Percentiles rank a stretch among this genome's conserved stretches.
These are phyloP conservation scores for Malania oleifera DNA, from an alignment of 164 flowering plant genomes.

Conservation along the genomic window DNA sequence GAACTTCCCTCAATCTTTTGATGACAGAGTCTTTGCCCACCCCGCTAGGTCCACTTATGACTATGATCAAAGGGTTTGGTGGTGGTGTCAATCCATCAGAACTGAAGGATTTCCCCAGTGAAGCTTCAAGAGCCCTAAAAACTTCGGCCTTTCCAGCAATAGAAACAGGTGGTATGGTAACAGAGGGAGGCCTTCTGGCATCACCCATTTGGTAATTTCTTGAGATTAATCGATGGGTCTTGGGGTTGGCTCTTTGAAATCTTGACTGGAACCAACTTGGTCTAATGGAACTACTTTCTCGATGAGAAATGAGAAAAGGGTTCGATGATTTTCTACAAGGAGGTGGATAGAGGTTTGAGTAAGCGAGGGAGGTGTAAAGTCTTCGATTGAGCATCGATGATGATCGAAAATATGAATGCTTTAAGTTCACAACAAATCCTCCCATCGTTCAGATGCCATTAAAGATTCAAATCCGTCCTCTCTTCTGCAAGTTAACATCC, in stretches of 20 bases:
- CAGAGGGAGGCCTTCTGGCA: constrained; percentile 26
- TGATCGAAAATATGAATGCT: background rate
- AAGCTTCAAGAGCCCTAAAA: constrained; percentile 69
- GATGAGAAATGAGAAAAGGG: constrained; percentile 1
- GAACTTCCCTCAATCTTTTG: constrained; percentile 45
- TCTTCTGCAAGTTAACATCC: no score
- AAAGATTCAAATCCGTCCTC: no score
- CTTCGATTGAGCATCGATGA: constrained; percentile 42
- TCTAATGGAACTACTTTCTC: background rate
- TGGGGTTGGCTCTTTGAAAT: constrained; percentile 8
- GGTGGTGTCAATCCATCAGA: constrained; percentile 46
- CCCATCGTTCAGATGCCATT: no score
- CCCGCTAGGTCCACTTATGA: constrained; percentile 93
- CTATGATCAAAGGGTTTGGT: constrained; percentile 62
- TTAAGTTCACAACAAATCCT: no score
- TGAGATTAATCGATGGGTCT: constrained; percentile 13
- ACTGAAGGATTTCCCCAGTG: constrained; percentile 57
- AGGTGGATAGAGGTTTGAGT: constrained; percentile 17
- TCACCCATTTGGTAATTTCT: constrained; percentile 32
- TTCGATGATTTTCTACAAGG: constrained; percentile 10
- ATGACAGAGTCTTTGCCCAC: constrained; percentile 91
- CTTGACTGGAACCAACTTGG: constrained; percentile 5
- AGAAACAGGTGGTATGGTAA: constrained; percentile 32
- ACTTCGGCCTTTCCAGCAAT: constrained; percentile 45
- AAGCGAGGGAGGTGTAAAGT: constrained; percentile 30